Evolutionary conservation across 2,329 filamentous ascomycete species (phyloP).

Genomic region (Fusarium robinianum): DNA sequence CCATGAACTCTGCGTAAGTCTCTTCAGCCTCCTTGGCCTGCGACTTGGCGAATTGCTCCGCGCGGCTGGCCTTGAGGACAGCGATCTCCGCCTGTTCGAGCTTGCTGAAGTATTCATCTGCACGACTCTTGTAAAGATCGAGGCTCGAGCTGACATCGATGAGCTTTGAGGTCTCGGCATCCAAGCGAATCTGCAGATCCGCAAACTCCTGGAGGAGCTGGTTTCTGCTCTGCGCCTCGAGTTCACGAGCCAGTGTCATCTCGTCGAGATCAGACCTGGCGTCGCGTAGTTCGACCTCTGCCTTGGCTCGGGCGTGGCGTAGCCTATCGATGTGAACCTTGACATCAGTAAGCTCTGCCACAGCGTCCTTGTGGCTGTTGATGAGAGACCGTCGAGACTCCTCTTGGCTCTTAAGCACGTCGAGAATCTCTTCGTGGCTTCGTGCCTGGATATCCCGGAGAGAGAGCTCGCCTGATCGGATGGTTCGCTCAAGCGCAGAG

Average conservation of each 20-base stretch:
- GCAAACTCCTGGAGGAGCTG: constrained; percentile 91
- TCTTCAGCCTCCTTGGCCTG: constrained; percentile 92
- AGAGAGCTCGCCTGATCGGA: constrained; percentile 84
- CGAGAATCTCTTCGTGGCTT: constrained; percentile 91
- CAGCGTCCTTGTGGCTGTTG: constrained; percentile 81
- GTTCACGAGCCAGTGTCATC: constrained; percentile 75
- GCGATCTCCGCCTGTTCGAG: constrained; percentile 96
- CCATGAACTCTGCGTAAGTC: constrained; percentile 85
- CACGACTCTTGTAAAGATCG: constrained; percentile 85
- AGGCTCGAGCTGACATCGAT: constrained; percentile 84
- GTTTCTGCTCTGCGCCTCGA: constrained; percentile 83
- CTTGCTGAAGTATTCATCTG: constrained; percentile 96
- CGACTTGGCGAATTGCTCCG: constrained; percentile 90
- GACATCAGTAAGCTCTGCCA: constrained; percentile 82
- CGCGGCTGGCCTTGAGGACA: constrained; percentile 86
- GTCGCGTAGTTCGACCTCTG: constrained; percentile 89
- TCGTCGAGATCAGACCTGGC: constrained; percentile 82
- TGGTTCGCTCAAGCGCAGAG: constrained; percentile 82
- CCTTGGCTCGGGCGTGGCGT: constrained; percentile 75
- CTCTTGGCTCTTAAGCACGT: constrained; percentile 91
- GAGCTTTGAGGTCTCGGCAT: constrained; percentile 83
- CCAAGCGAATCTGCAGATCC: constrained; percentile 89
- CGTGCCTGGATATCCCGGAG: constrained; percentile 90
- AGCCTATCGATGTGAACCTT: constrained; percentile 87
- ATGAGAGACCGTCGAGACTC: constrained; percentile 81